These are phyloP conservation scores for Sarocladiaceae sp. DNA, from an alignment of 2,329 filamentous ascomycete species.

Conservation along the genomic window DNA sequence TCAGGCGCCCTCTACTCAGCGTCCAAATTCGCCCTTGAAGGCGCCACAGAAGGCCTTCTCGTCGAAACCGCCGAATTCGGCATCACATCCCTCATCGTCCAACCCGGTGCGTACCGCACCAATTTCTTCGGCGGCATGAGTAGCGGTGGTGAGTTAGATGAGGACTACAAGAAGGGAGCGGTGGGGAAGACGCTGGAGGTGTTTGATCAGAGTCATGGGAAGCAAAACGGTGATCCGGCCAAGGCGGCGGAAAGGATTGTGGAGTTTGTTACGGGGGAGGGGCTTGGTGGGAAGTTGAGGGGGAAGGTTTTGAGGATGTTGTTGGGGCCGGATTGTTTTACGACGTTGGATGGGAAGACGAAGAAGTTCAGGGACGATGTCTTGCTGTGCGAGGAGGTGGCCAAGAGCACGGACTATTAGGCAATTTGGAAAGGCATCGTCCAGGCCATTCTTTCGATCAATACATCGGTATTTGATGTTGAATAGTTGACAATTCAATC, in stretches of 20 bases:
- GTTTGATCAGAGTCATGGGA: slow-evolving; percentile 22
- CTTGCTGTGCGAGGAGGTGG: slow-evolving; percentile 7
- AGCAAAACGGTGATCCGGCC: slow-evolving; percentile 35
- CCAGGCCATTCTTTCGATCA: background rate
- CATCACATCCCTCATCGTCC: slow-evolving; percentile 39
- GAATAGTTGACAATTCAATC: too few species aligned
- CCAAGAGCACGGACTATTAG: slow-evolving; percentile 9
- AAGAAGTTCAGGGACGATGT: slow-evolving; percentile 11
- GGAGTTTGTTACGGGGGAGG: slow-evolving; percentile 29
- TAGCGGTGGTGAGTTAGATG: slow-evolving; percentile 17
- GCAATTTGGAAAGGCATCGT: background rate
- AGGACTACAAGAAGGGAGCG: slow-evolving; percentile 21
- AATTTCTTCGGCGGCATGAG: slow-evolving; percentile 32
- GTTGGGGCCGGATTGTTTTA: slow-evolving; percentile 29
- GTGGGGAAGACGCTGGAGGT: slow-evolving; percentile 20
- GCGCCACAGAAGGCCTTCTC: slow-evolving; percentile 36
- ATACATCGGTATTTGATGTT: background rate
- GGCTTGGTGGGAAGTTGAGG: slow-evolving; percentile 20
- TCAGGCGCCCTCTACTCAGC: slow-evolving; percentile 39
- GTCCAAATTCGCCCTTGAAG: slow-evolving; percentile 40
- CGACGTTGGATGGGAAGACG: slow-evolving; percentile 21
- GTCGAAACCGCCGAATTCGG: slow-evolving; percentile 38
- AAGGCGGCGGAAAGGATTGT: slow-evolving; percentile 32
- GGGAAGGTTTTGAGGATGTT: slow-evolving; percentile 28
- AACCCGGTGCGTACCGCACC: slow-evolving; percentile 47